Percentiles rank a stretch among this genome's conserved stretches.
These are phyloP conservation scores for Colletotrichum zoysiae DNA, from an alignment of 2,329 filamentous ascomycete species.

Conservation along the genomic window DNA sequence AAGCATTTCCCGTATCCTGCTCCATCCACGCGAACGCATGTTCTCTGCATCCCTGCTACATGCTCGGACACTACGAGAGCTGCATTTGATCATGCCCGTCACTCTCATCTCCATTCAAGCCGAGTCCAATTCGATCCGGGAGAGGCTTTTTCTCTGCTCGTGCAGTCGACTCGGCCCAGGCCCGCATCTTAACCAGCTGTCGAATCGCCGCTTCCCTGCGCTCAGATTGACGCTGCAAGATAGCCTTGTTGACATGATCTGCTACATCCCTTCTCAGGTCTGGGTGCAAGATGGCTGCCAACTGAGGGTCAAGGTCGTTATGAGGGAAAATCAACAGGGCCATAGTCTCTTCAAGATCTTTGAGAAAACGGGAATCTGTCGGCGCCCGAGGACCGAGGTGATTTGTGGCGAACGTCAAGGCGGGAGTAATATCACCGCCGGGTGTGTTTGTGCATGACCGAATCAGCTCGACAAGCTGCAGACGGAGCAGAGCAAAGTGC, in stretches of 20 bases:
- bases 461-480: slow-evolving; percentile 96
- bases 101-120: slow-evolving; percentile 49
- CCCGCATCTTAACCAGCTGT: slow-evolving; percentile 82
- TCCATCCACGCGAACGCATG: neutral
- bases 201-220: slow-evolving; percentile 85
- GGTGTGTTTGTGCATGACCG: slow-evolving; percentile 76
- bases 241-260: slow-evolving; percentile 87
- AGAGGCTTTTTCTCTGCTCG: slow-evolving; percentile 57
- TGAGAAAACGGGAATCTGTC: slow-evolving; percentile 82
- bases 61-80: slow-evolving; percentile 28
- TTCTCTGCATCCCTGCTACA: neutral
- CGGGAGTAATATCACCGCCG: slow-evolving; percentile 80
- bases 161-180: slow-evolving; percentile 83
- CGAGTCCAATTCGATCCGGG: slow-evolving; percentile 56
- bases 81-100: slow-evolving; percentile 39
- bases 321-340: slow-evolving; percentile 88
- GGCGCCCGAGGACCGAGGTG: slow-evolving; percentile 90
- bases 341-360: slow-evolving; percentile 93
- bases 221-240: slow-evolving; percentile 79
- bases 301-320: slow-evolving; percentile 81
- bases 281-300: slow-evolving; percentile 83
- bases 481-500: slow-evolving; percentile 88
- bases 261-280: slow-evolving; percentile 87
- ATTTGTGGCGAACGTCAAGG: slow-evolving; percentile 87
- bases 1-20: no score